Percentiles rank a stretch among this genome's conserved stretches.
Conservation (phyloP, 2,329 filamentous ascomycete species). For the Mycogone perniciosa region DNA sequence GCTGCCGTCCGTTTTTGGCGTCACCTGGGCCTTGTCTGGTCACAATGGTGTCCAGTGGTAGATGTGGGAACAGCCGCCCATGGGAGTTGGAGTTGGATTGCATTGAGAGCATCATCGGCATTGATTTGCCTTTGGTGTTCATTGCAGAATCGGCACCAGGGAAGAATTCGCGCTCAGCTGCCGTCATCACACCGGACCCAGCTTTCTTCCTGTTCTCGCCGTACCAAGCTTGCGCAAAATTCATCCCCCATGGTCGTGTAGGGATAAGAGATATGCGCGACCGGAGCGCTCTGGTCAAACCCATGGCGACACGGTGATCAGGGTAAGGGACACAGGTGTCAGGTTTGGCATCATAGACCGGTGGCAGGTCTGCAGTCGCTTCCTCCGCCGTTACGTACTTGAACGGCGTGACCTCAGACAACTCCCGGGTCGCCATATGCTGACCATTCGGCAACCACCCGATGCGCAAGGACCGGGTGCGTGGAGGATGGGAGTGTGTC, state of each 20-base stretch:
- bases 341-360: constrained; percentile 53
- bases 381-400: constrained; percentile 45
- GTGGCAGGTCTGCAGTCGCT: constrained; percentile 55
- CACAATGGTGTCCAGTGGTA: constrained; percentile 57
- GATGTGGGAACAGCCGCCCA: constrained; percentile 44
- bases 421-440: constrained; percentile 47
- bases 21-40: constrained; percentile 49
- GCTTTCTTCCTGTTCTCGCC: constrained; percentile 20
- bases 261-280: constrained; percentile 54
- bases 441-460: constrained; percentile 56
- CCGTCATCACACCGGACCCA: constrained; percentile 30
- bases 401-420: constrained; percentile 50
- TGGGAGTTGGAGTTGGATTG: constrained; percentile 41
- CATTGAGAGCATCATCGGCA: constrained; percentile 6
- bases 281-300: constrained; percentile 34
- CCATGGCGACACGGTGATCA: constrained; percentile 54
- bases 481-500: constrained; percentile 56
- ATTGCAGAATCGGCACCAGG: constrained; percentile 12
- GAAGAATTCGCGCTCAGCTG: constrained; percentile 35
- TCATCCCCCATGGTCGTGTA: constrained; percentile 47
- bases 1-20: constrained; percentile 42
- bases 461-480: constrained; percentile 31
- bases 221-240: constrained; percentile 41
- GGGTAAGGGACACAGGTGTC: constrained; percentile 59
- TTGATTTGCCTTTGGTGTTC: constrained; percentile 13